Evolutionary conservation across 1,284 basidiomycete genomes (phyloP).

Genomic region (Cryptococcus deneoformans): DNA sequence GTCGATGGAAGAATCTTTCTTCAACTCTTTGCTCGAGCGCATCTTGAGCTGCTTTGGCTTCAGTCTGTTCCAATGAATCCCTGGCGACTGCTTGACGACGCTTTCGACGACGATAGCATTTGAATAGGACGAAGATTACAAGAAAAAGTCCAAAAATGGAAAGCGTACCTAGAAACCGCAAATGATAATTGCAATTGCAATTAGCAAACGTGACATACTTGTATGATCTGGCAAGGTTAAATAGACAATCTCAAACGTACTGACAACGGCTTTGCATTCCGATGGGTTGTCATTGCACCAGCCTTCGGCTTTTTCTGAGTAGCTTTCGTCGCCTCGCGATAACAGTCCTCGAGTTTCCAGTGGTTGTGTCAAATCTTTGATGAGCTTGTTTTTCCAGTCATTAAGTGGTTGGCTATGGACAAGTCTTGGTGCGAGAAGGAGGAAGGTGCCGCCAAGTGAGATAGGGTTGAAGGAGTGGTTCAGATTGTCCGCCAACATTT

Average conservation of each 20-base stretch:
- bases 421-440: too few relatives aligned
- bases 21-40: neutral
- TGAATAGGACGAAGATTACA: neutral
- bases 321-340: neutral
- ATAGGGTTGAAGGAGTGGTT: too few relatives aligned
- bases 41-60: neutral
- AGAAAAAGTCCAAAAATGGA: neutral
- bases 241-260: neutral
- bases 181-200: neutral
- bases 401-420: too few relatives aligned
- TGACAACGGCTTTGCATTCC: neutral
- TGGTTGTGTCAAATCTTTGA: too few relatives aligned
- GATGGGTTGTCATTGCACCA: constrained; percentile 2
- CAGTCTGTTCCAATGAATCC: neutral
- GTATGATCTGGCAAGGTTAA: too few relatives aligned
- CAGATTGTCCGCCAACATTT: too few relatives aligned
- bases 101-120: neutral
- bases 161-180: neutral
- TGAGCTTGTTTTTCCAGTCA: too few relatives aligned
- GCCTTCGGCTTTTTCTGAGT: constrained; percentile 1
- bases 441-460: too few relatives aligned
- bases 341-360: neutral
- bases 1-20: constrained; percentile 2
- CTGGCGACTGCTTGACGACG: neutral
- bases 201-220: neutral